Percentiles rank a stretch among this genome's conserved stretches.
These are phyloP conservation scores for Didymella arachidicola DNA, from an alignment of 2,329 filamentous ascomycete genomes.

Conservation along the genomic window DNA sequence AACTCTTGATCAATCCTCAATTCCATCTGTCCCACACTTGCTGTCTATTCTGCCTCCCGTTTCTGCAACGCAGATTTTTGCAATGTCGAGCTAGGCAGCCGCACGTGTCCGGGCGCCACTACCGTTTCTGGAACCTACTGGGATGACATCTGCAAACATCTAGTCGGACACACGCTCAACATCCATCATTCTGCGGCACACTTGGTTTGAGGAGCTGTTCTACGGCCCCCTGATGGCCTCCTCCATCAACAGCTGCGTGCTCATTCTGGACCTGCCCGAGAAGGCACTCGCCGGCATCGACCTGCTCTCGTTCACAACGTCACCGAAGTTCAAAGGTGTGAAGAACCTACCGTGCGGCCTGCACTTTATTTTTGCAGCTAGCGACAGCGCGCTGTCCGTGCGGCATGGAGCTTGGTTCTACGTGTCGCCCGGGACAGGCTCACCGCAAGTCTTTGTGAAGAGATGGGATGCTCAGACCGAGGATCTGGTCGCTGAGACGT, in stretches of 20 bases:
- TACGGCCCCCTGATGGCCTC: slow-evolving; percentile 47
- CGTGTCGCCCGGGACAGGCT: slow-evolving; percentile 52
- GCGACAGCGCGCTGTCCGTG: slow-evolving; percentile 65
- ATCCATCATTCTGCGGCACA: slow-evolving; percentile 47
- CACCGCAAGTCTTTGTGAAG: slow-evolving; percentile 60
- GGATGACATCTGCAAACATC: slow-evolving; percentile 5
- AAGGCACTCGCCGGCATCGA: slow-evolving; percentile 63
- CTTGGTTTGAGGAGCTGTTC: slow-evolving; percentile 46
- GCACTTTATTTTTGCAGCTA: slow-evolving; percentile 69
- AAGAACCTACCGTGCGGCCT: slow-evolving; percentile 65
- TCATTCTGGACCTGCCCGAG: slow-evolving; percentile 56
- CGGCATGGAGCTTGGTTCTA: slow-evolving; percentile 70
- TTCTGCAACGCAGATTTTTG: neutral
- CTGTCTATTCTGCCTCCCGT: neutral
- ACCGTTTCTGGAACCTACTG: slow-evolving; percentile 27
- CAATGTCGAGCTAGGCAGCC: slow-evolving; percentile 16
- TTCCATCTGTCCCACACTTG: neutral
- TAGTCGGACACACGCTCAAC: slow-evolving; percentile 1
- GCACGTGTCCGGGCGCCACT: slow-evolving; percentile 17
- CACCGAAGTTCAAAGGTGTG: slow-evolving; percentile 67
- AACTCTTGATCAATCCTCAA: slow-evolving; percentile 1
- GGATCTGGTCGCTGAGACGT: slow-evolving; percentile 54
- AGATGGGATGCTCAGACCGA: slow-evolving; percentile 62
- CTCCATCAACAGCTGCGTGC: slow-evolving; percentile 46
- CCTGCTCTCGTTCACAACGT: slow-evolving; percentile 68